Evolutionary conservation across 495 filamentous ascomycete genomes (phyloP).

Genomic region (Neurospora intermedia): DNA sequence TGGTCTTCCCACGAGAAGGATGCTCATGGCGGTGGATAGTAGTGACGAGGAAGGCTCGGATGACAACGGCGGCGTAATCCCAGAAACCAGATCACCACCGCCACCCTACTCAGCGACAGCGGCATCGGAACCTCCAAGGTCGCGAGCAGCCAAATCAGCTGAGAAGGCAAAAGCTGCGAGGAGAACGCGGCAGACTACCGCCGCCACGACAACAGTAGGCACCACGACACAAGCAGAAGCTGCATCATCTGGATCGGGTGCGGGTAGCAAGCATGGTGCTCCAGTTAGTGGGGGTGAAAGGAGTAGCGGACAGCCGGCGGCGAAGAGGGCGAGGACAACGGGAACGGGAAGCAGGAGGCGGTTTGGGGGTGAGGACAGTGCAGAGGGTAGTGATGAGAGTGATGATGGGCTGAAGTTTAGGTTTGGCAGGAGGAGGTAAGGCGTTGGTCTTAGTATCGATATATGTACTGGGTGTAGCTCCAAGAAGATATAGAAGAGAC

Average conservation of each 20-base stretch:
- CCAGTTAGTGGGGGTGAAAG: conserved; percentile 16
- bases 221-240: background rate
- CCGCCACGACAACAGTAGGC: background rate
- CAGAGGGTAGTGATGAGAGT: conserved; percentile 34
- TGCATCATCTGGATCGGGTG: conserved; percentile 5
- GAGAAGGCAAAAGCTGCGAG: conserved; percentile 11
- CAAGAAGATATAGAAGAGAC: background rate
- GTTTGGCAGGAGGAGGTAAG: conserved; percentile 26
- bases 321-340: conserved; percentile 32
- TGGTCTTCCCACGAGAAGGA: conserved; percentile 7
- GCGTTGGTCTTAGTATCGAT: no score
- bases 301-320: conserved; percentile 20
- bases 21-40: conserved; percentile 23
- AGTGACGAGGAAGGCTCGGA: conserved; percentile 27
- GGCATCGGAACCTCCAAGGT: conserved; percentile 13
- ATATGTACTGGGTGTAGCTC: background rate
- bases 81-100: background rate
- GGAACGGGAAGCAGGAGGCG: background rate
- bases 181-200: background rate
- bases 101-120: background rate
- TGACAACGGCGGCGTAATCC: background rate
- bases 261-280: conserved; percentile 26
- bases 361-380: conserved; percentile 22
- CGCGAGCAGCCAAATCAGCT: conserved; percentile 20
- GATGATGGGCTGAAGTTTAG: conserved; percentile 45